Percentiles rank a stretch among this genome's conserved stretches.
These are phyloP conservation scores for Kazachstania taianensis DNA, from an alignment of 805 yeast species.

Conservation along the genomic window DNA sequence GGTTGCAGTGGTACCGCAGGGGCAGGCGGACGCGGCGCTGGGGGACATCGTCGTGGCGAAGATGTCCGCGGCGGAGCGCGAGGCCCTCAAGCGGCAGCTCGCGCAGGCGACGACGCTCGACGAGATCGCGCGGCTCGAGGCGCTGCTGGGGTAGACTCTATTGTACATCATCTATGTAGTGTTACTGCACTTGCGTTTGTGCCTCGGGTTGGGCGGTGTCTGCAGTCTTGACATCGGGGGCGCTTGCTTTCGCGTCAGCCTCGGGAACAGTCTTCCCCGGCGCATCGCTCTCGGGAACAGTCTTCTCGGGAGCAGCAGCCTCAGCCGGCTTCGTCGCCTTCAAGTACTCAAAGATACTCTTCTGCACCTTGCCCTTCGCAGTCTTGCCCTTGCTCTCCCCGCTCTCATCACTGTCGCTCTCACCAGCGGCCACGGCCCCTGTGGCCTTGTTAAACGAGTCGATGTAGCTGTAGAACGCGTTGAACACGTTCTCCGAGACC, in stretches of 20 bases:
- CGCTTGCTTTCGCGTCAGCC: not conserved
- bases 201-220: conserved; percentile 1
- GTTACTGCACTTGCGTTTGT: not conserved
- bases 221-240: not conserved
- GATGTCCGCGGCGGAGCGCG: conserved; percentile 46
- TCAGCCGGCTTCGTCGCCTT: no score
- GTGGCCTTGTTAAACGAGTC: conserved; percentile 57
- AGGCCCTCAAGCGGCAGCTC: conserved; percentile 42
- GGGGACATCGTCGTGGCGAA: conserved; percentile 33
- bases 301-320: no score
- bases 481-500: conserved; percentile 73
- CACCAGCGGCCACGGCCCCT: conserved; percentile 47
- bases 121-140: conserved; percentile 67
- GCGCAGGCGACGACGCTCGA: conserved; percentile 56
- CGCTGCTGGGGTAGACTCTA: conserved; percentile 27
- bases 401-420: no score
- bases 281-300: no score
- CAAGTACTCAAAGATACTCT: conserved; percentile 32
- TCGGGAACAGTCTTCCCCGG: not conserved
- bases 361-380: conserved; percentile 19
- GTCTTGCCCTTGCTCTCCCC: conserved; percentile 21
- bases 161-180: not conserved
- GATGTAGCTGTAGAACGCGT: conserved; percentile 84
- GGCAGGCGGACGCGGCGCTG: conserved; percentile 27
- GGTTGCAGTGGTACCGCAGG: conserved; percentile 2